Evolutionary conservation across 352 stramenopile genomes (phyloP).

Genomic region (Pythium brachiatum): DNA sequence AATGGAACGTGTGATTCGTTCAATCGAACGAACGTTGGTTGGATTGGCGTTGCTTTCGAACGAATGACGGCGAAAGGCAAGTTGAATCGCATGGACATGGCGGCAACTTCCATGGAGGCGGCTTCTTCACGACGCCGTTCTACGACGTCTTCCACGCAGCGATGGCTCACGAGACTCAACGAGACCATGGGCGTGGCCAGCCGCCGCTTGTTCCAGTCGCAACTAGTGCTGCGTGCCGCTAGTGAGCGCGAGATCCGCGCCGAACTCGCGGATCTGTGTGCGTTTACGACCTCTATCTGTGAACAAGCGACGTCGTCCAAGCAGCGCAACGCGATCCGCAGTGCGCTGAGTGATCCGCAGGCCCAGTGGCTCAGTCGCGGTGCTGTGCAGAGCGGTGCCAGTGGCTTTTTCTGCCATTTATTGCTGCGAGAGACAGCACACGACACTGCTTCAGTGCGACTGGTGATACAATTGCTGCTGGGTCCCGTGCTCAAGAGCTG

Average conservation of each 20-base stretch:
- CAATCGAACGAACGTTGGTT: slow-evolving; percentile 3
- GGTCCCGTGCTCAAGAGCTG: slow-evolving; percentile 48
- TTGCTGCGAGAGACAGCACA: slow-evolving; percentile 32
- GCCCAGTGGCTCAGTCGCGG: slow-evolving; percentile 61
- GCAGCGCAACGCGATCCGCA: slow-evolving; percentile 17
- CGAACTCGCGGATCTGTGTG: slow-evolving; percentile 44
- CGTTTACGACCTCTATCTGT: slow-evolving; percentile 36
- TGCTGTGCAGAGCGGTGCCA: slow-evolving; percentile 51
- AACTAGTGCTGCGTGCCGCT: slow-evolving; percentile 24
- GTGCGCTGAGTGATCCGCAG: slow-evolving; percentile 37
- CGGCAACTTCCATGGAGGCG: neutral
- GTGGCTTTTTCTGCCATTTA: slow-evolving; percentile 46
- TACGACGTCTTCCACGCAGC: neutral
- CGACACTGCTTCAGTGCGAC: slow-evolving; percentile 14
- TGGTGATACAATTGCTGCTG: slow-evolving; percentile 41
- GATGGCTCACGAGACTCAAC: slow-evolving; percentile 35
- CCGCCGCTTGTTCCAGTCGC: slow-evolving; percentile 48
- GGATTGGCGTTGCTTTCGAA: neutral
- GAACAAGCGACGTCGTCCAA: neutral
- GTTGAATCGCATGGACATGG: slow-evolving; percentile 3
- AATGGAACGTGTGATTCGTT: neutral
- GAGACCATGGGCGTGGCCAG: slow-evolving; percentile 43
- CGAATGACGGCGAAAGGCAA: slow-evolving; percentile 20
- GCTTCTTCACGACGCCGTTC: neutral
- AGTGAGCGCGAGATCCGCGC: slow-evolving; percentile 31